Conservation (phyloP, 2,329 filamentous ascomycete genomes). For the Metarhizium anisopliae region DNA sequence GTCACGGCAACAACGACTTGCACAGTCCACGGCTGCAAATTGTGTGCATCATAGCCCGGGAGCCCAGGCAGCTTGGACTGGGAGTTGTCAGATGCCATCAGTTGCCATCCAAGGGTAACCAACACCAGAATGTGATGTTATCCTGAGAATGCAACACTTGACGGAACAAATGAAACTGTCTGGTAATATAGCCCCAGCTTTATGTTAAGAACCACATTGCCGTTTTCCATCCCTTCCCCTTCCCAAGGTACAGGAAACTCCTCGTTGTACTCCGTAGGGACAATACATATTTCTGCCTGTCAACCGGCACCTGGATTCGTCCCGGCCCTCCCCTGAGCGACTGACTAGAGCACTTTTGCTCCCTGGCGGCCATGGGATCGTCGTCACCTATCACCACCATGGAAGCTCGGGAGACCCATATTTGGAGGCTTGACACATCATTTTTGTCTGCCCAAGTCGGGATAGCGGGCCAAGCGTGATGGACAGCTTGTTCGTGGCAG, state of each 20-base stretch:
- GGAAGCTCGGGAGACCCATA: neutral
- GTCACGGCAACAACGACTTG: conserved; percentile 30
- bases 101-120: neutral
- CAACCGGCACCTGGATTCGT: neutral
- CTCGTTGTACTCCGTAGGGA: neutral
- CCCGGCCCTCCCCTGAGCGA: neutral
- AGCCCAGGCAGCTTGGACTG: conserved; percentile 11
- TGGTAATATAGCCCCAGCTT: neutral
- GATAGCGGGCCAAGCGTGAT: neutral
- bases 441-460: neutral
- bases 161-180: neutral
- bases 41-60: conserved; percentile 17
- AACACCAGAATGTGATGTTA: neutral
- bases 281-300: neutral
- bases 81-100: conserved; percentile 4
- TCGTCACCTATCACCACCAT: neutral
- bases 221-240: neutral
- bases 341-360: neutral
- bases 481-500: neutral
- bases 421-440: neutral
- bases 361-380: neutral
- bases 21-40: conserved; percentile 33
- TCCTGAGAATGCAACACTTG: neutral
- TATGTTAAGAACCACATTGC: neutral
- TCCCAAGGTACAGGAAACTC: neutral